Conservation (phyloP, 345 rosid species). For the Geranium rotundifolium region DNA sequence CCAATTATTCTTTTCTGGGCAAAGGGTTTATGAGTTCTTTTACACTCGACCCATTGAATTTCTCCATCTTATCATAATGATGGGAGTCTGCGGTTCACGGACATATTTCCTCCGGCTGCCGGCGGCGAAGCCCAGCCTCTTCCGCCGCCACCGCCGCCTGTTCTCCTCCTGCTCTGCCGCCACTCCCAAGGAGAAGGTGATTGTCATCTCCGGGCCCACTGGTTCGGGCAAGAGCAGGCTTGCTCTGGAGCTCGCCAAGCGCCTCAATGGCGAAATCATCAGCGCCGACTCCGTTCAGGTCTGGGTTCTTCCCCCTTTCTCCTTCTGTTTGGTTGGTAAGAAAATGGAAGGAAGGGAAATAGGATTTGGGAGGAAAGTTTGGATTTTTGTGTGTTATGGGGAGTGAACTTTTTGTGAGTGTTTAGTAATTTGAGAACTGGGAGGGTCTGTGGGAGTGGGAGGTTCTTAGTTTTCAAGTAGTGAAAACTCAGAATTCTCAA, state of each 20-base stretch:
- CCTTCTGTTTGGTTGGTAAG: slow-evolving; percentile 1
- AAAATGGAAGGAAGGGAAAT: background rate
- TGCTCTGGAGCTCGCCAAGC: slow-evolving; percentile 83
- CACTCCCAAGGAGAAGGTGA: slow-evolving; percentile 42
- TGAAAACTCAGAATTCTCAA: background rate
- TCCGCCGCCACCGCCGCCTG: slow-evolving; percentile 23
- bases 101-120: slow-evolving; percentile 29
- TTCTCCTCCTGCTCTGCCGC: slow-evolving; percentile 10
- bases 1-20: background rate
- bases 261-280: slow-evolving; percentile 83
- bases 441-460: too few species aligned
- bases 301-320: background rate
- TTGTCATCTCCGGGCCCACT: slow-evolving; percentile 88
- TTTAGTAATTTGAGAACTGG: background rate
- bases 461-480: background rate
- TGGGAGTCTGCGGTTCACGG: slow-evolving; percentile 32
- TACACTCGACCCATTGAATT: background rate
- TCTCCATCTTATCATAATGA: background rate
- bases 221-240: slow-evolving; percentile 84
- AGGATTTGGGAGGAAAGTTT: background rate
- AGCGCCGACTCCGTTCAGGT: slow-evolving; percentile 99
- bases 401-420: background rate
- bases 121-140: background rate
- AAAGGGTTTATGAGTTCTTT: background rate
- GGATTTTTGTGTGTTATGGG: background rate